A percentile compares a stretch with the other conserved stretches of the same genome.
Conservation (phyloP, 495 filamentous ascomycete genomes). For the Paragyromitra xinjiangensis region DNA sequence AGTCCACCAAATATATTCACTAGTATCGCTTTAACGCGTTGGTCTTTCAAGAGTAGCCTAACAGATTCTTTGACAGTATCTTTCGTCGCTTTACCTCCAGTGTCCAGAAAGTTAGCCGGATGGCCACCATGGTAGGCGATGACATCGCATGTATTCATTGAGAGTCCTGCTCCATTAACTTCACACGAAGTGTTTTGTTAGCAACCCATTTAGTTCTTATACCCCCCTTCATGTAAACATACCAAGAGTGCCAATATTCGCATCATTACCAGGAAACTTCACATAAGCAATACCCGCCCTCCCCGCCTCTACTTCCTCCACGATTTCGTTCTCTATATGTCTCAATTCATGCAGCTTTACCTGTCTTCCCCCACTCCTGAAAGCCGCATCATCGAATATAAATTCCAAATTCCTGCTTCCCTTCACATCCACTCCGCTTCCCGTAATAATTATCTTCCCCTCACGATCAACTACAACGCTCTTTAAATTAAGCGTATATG, state of each 20-base stretch:
- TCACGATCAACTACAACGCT: conserved; percentile 12
- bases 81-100: conserved; percentile 88
- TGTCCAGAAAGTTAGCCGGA: conserved; percentile 86
- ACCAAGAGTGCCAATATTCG: conserved; percentile 47
- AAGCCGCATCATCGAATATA: conserved; percentile 82
- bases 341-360: conserved; percentile 69
- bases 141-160: conserved; percentile 91
- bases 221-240: neutral
- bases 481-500: conserved; percentile 63
- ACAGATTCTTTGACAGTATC: conserved; percentile 83
- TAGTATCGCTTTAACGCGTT: conserved; percentile 73
- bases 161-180: conserved; percentile 88
- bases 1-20: conserved; percentile 93
- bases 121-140: conserved; percentile 71
- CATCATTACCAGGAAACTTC: conserved; percentile 18
- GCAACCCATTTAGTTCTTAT: neutral
- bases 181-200: conserved; percentile 53
- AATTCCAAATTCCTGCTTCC: conserved; percentile 59
- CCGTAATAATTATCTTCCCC: conserved; percentile 9
- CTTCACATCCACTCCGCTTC: conserved; percentile 10
- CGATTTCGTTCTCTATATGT: conserved; percentile 63
- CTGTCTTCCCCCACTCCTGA: conserved; percentile 71
- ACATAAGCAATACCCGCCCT: conserved; percentile 39
- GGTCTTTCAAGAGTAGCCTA: conserved; percentile 73
- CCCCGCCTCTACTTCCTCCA: conserved; percentile 56